phyloP scores from a whole-genome alignment of 2,329 filamentous ascomycete species.

The Drechslera avenae region DNA sequence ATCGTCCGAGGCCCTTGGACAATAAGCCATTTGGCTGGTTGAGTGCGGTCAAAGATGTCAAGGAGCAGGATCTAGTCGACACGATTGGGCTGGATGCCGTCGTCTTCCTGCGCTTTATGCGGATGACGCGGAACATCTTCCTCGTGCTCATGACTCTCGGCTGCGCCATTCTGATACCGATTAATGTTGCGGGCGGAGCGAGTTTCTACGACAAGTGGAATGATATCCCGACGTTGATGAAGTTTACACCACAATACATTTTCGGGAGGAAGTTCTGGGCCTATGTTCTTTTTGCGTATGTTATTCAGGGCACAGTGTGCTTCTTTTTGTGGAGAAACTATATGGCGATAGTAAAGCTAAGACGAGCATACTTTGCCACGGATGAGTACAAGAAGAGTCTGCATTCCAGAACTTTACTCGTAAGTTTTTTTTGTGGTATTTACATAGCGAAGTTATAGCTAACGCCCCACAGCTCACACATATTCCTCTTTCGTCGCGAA shows the following conservation, averaged over 20 bases:
- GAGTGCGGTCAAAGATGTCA: conserved; percentile 73
- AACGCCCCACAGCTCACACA: conserved; percentile 69
- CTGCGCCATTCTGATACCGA: conserved; percentile 76
- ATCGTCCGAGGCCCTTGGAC: conserved; percentile 81
- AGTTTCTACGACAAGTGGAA: conserved; percentile 37
- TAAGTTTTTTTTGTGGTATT: conserved; percentile 27
- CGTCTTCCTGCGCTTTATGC: conserved; percentile 82
- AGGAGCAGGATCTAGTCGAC: conserved; percentile 77
- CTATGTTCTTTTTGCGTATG: conserved; percentile 62
- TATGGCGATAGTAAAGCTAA: conserved; percentile 68
- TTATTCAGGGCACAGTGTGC: conserved; percentile 73
- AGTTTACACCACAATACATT: conserved; percentile 65
- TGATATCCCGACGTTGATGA: conserved; percentile 45
- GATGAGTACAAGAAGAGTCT: conserved; percentile 86
- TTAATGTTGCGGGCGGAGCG: conserved; percentile 64
- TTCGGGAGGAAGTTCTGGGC: conserved; percentile 60
- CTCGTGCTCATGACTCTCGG: conserved; percentile 73
- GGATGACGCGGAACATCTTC: conserved; percentile 93
- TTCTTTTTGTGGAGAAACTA: conserved; percentile 93
- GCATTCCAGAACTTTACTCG: conserved; percentile 69
- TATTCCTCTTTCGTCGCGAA: conserved; percentile 73
- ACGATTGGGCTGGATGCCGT: conserved; percentile 89
- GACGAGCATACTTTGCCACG: conserved; percentile 80
- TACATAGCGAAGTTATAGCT: background rate
- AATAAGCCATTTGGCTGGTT: conserved; percentile 90